Conservation (phyloP, 805 yeast species). For the Kodamaea laetipori region DNA sequence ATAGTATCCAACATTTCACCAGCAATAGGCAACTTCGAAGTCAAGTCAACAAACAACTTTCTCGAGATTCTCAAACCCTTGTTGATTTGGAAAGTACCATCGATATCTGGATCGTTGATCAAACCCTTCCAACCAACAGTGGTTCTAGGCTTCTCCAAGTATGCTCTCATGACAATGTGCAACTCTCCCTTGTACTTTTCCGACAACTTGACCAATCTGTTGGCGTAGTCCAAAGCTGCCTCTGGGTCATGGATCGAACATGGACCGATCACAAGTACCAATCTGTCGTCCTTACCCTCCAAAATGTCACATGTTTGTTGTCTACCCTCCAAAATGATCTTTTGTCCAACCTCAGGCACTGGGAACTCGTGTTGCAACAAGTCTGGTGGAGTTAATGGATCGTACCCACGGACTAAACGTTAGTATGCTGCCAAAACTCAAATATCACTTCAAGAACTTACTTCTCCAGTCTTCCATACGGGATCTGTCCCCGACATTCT, state of each 20-base stretch:
- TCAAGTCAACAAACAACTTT: constrained; percentile 80
- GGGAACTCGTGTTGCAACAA: constrained; percentile 84
- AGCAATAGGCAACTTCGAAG: constrained; percentile 86
- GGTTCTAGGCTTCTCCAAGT: constrained; percentile 96
- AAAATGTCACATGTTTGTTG: constrained; percentile 71
- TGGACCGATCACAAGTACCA: constrained; percentile 91
- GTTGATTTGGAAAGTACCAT: constrained; percentile 89
- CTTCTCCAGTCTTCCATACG: constrained; percentile 59
- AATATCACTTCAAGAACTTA: constrained; percentile 28
- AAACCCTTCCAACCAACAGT: constrained; percentile 99
- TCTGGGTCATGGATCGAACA: constrained; percentile 94
- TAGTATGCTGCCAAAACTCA: not conserved
- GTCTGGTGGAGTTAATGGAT: constrained; percentile 95
- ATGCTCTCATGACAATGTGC: constrained; percentile 93
- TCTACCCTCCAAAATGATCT: constrained; percentile 74
- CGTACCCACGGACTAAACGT: constrained; percentile 67
- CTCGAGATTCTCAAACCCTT: constrained; percentile 91
- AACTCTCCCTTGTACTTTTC: constrained; percentile 72
- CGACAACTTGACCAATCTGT: constrained; percentile 57
- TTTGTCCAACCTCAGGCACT: constrained; percentile 57
- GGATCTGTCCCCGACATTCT: constrained; percentile 78
- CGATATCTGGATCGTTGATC: constrained; percentile 95
- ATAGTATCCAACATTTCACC: constrained; percentile 98
- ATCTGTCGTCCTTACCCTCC: constrained; percentile 81
- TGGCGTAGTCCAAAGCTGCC: constrained; percentile 89